phyloP scores from a whole-genome alignment of 768 basidiomycete species.

The Rhizopogon rudus region DNA sequence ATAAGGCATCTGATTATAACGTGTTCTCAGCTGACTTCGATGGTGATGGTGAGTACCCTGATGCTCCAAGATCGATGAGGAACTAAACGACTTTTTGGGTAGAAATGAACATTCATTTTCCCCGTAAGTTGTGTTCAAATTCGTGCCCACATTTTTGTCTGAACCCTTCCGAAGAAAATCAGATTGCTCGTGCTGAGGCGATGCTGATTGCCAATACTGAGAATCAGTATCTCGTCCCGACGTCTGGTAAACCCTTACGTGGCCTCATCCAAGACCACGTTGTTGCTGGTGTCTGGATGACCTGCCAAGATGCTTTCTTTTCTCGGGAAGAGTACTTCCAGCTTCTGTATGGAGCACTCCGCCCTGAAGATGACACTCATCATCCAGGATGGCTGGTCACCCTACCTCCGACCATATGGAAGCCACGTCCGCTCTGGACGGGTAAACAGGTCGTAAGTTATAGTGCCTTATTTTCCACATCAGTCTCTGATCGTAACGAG shows the following conservation, averaged over 20 bases:
- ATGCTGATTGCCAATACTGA: slow-evolving; percentile 95
- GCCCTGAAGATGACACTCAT: slow-evolving; percentile 75
- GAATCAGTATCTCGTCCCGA: slow-evolving; percentile 98
- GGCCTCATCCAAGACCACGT: slow-evolving; percentile 99
- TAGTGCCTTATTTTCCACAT: neutral
- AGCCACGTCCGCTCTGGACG: slow-evolving; percentile 89
- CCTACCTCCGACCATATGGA: slow-evolving; percentile 89
- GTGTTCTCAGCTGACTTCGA: slow-evolving; percentile 74
- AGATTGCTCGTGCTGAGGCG: slow-evolving; percentile 92
- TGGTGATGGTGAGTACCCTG: slow-evolving; percentile 63
- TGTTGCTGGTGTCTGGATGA: slow-evolving; percentile 99
- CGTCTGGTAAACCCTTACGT: slow-evolving; percentile 95
- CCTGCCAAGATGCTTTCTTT: slow-evolving; percentile 91
- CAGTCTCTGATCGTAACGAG: slow-evolving; percentile 1
- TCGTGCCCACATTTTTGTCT: neutral
- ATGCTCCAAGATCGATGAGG: neutral
- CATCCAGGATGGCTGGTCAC: slow-evolving; percentile 61
- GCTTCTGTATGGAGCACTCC: slow-evolving; percentile 87
- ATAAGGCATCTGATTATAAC: slow-evolving; percentile 5
- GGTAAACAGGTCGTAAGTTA: slow-evolving; percentile 89
- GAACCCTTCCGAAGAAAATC: slow-evolving; percentile 60
- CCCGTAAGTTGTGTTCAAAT: slow-evolving; percentile 54
- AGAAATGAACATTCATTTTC: slow-evolving; percentile 99
- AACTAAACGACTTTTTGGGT: slow-evolving; percentile 8
- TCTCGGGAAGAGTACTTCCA: slow-evolving; percentile 95